Evolutionary conservation across 192 early-diverging fungal genomes (phyloP).

Genomic region (Umbelopsis sp.): DNA sequence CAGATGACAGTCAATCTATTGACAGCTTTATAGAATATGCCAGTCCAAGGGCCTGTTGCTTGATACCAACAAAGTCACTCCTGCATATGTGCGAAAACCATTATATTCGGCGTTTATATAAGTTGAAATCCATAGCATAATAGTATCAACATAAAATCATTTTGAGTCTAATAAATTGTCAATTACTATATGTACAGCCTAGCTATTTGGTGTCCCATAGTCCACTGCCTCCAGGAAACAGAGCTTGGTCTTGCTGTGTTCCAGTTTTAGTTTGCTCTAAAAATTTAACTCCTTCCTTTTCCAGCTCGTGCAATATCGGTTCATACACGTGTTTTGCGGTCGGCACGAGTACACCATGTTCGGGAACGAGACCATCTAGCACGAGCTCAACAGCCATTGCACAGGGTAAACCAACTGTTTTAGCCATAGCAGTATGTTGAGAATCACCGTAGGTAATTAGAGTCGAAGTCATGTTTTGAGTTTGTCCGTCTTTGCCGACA

Average conservation of each 20-base stretch:
- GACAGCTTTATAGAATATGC: no score
- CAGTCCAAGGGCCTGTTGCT: no score
- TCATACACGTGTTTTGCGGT: constrained; percentile 72
- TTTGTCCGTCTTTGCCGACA: constrained; percentile 61
- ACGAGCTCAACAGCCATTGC: constrained; percentile 79
- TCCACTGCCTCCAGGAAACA: constrained; percentile 25
- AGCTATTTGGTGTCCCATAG: constrained; percentile 24
- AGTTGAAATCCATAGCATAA: background rate
- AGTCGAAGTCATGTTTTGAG: constrained; percentile 68
- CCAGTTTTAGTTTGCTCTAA: constrained; percentile 47
- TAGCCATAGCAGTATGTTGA: constrained; percentile 81
- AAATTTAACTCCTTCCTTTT: constrained; percentile 64
- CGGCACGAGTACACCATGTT: constrained; percentile 68
- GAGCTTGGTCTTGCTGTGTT: constrained; percentile 18
- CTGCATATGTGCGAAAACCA: no score
- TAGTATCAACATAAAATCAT: background rate
- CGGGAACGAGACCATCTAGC: constrained; percentile 52
- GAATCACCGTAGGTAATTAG: constrained; percentile 68
- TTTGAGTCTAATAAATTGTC: background rate
- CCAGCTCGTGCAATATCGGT: constrained; percentile 67
- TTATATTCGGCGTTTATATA: constrained; percentile 14
- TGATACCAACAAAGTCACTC: no score
- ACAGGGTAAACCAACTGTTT: constrained; percentile 78
- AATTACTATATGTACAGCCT: no score
- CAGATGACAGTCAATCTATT: no score